Evolutionary conservation across 495 filamentous ascomycete species (phyloP), one percentile per base, ranked within the genome.

Genomic region (Friedmanniomyces simplex): DNA sequence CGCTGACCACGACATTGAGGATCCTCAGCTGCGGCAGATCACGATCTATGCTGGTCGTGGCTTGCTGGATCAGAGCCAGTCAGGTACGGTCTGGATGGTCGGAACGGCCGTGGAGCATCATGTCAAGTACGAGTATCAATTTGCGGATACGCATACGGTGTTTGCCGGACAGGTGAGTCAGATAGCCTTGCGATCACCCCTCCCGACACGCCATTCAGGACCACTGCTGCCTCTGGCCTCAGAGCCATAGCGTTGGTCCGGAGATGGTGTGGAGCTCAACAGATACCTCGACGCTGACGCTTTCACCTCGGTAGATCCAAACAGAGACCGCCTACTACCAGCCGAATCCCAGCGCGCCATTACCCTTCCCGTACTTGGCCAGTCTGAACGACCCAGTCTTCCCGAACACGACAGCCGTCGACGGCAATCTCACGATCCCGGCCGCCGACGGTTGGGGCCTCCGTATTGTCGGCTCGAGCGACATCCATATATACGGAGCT

Each of bases 1-100:
- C 0, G 83, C 84, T 1, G 86, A 89, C 62, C 86, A 89, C 66
- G 87, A 91, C 58, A 69, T 88, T 10, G 87, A 91, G 46, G 74
- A 79, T 60, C 64, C 71, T 0, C 62, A 60, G 22, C 66, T 77
- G 52, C 78, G 77, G 16, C 78, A 82, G 63, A 82, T 89, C 63
- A 84, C 82, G 3, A 63, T 91, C 5, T 89, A 84, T 62, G 74
- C 77, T 7, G 87, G 86, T 12, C 79, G 87, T 24, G 86, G 86
- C 0, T 64, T 89, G 37, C 62, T 84, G 4, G 68, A 83, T 26
- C 82, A 88, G 66, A 78, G 77, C 37, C 66, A 65, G 0, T 43
- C 45, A 0, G 72, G 75, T 13, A 74, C 68, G 13, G 66, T 80
- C 39, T 86, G 86, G 85, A 71, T 86, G 24, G 64, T 68, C 28